These are phyloP conservation scores for Lepiota brunneoincarnata DNA, from an alignment of 768 basidiomycete species.

Conservation along the genomic window DNA sequence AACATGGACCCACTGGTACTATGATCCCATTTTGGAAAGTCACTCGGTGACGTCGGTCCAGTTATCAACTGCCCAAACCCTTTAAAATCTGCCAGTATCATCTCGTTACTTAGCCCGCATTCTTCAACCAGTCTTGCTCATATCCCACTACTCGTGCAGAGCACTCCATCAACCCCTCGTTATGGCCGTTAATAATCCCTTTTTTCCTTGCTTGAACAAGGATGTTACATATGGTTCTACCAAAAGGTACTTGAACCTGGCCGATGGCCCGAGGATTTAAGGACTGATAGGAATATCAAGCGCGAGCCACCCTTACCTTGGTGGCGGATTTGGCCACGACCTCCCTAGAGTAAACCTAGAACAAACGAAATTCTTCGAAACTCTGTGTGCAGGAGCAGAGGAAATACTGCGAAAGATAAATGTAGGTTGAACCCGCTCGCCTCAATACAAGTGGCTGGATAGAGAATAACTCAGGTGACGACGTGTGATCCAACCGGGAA, in stretches of 20 bases:
- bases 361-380: neutral
- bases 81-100: neutral
- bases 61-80: neutral
- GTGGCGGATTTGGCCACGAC: no score
- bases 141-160: no score
- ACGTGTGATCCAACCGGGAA: neutral
- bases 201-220: no score
- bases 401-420: slow-evolving; percentile 1
- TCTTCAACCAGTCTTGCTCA: no score
- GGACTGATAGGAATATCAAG: no score
- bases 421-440: neutral
- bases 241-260: no score
- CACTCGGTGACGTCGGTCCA: slow-evolving; percentile 1
- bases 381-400: neutral
- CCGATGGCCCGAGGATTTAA: no score
- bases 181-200: no score
- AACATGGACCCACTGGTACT: slow-evolving; percentile 5
- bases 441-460: neutral
- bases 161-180: no score
- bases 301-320: no score
- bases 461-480: neutral
- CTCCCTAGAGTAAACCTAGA: neutral
- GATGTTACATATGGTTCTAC: no score
- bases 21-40: neutral
- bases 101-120: no score